Evolutionary conservation across 257 asterid species (phyloP).

Genomic region (Verbascum thapsus): DNA sequence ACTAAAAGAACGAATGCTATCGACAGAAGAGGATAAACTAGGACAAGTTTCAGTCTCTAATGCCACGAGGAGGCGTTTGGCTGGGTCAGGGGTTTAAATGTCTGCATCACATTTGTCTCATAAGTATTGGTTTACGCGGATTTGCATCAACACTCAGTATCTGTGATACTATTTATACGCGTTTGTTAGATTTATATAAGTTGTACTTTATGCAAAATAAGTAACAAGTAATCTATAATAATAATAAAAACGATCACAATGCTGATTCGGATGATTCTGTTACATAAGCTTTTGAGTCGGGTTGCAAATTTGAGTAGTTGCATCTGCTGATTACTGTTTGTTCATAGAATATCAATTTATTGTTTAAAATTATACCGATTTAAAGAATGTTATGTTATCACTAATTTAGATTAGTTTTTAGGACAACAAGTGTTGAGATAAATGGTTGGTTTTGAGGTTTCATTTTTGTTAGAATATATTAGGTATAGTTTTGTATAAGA

Average conservation of each 20-base stretch:
- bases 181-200: slow-evolving; percentile 17
- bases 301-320: neutral
- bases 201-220: neutral
- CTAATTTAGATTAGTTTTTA: too few relatives aligned
- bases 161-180: slow-evolving; percentile 8
- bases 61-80: slow-evolving; percentile 85
- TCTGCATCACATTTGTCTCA: slow-evolving; percentile 15
- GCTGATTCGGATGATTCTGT: slow-evolving; percentile 2
- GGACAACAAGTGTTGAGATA: too few relatives aligned
- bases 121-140: slow-evolving; percentile 7
- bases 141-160: too few relatives aligned
- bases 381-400: too few relatives aligned
- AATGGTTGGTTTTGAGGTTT: too few relatives aligned
- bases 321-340: neutral
- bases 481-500: too few relatives aligned
- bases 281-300: slow-evolving; percentile 1
- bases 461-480: too few relatives aligned
- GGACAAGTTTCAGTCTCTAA: slow-evolving; percentile 86
- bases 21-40: slow-evolving; percentile 60
- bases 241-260: slow-evolving; percentile 9
- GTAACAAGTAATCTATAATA: neutral
- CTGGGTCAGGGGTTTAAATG: slow-evolving; percentile 71
- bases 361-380: too few relatives aligned
- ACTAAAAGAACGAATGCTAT: slow-evolving; percentile 54
- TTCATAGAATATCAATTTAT: too few relatives aligned